These are phyloP conservation scores for Solanum sejunctum DNA, from an alignment of 257 asterid species.

Conservation along the genomic window DNA sequence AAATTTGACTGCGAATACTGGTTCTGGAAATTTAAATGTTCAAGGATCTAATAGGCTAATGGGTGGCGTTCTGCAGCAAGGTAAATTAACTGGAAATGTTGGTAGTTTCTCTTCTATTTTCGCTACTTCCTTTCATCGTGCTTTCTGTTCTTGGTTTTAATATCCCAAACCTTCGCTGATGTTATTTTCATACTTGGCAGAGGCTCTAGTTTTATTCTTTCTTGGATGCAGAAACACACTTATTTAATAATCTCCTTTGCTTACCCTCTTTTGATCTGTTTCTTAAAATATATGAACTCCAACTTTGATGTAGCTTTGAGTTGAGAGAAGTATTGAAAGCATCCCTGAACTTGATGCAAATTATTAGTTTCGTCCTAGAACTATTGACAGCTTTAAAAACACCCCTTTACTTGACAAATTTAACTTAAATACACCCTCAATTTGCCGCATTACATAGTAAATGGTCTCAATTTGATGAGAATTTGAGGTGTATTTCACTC, in stretches of 20 bases:
- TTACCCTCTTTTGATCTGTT: background rate
- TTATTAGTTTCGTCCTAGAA: too few species aligned
- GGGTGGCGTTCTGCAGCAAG: constrained; percentile 90
- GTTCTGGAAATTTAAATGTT: constrained; percentile 74
- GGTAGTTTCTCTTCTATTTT: background rate
- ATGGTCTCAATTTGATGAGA: too few species aligned
- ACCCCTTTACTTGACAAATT: too few species aligned
- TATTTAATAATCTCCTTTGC: background rate
- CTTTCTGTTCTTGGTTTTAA: background rate
- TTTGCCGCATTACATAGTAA: too few species aligned
- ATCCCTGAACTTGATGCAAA: too few species aligned
- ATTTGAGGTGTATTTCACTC: too few species aligned
- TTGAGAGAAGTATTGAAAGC: background rate
- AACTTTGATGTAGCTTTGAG: background rate
- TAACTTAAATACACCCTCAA: too few species aligned
- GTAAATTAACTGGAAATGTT: constrained; percentile 19
- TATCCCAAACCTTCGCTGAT: background rate
- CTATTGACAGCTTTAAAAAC: too few species aligned
- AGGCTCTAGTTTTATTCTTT: background rate
- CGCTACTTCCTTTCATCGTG: background rate
- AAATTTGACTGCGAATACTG: constrained; percentile 49
- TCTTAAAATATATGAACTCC: background rate
- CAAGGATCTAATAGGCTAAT: constrained; percentile 81
- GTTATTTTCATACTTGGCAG: background rate
- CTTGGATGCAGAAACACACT: background rate